Evolutionary conservation across 1,284 basidiomycete species (phyloP).

Genomic region (Takashimella koratensis): DNA sequence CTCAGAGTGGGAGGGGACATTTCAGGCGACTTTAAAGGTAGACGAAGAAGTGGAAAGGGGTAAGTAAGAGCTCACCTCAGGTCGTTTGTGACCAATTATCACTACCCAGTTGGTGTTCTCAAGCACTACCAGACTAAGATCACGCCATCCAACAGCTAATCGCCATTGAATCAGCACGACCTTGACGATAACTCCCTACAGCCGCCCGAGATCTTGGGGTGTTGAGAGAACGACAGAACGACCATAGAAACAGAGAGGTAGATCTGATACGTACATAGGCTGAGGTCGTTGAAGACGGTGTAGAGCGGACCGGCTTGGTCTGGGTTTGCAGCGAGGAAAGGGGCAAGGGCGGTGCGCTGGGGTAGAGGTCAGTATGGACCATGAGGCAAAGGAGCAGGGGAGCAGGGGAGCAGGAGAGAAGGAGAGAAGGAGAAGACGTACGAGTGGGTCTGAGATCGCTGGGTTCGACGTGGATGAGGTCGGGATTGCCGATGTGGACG

Average conservation of each 20-base stretch:
- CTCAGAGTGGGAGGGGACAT: no score
- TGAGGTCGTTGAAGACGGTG: constrained; percentile 44
- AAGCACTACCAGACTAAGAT: constrained; percentile 31
- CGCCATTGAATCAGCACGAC: neutral
- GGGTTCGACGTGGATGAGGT: no score
- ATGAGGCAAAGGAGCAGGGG: constrained; percentile 17
- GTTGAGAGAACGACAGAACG: no score
- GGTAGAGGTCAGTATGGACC: constrained; percentile 21
- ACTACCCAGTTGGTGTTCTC: constrained; percentile 34
- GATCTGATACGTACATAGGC: constrained; percentile 43
- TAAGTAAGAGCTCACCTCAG: constrained; percentile 21
- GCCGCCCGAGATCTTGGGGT: no score
- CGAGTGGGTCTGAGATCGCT: neutral
- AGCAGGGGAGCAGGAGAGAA: constrained; percentile 14
- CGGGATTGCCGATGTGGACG: neutral
- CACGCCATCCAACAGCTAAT: constrained; percentile 48
- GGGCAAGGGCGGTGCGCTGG: constrained; percentile 22
- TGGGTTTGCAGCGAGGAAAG: constrained; percentile 20
- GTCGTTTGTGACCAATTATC: constrained; percentile 41
- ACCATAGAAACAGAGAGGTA: no score
- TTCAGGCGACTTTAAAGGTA: no score
- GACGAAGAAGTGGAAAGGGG: neutral
- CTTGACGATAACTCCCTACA: neutral
- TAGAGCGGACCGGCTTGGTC: constrained; percentile 43
- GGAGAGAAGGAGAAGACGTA: neutral